Conservation (phyloP, 1,139 yeast genomes). For the Debaryomyces sp. region DNA sequence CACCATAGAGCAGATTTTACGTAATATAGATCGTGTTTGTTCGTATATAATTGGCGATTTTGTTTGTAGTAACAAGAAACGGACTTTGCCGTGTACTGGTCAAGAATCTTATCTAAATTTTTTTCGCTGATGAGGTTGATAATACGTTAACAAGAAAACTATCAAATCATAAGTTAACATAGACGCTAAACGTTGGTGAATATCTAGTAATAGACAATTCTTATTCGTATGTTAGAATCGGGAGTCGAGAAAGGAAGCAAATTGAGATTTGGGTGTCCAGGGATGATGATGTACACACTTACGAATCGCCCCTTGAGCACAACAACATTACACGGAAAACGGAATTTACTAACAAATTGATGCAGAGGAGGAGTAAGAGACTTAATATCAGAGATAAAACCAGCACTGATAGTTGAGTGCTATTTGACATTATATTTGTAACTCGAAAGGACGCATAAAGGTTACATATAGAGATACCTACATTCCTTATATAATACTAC, state of each 20-base stretch:
- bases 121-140: constrained; percentile 8
- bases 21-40: neutral
- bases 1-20: neutral
- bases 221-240: constrained; percentile 4
- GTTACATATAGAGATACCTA: neutral
- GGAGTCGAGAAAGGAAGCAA: neutral
- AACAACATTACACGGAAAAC: neutral
- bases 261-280: neutral
- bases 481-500: neutral
- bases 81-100: constrained; percentile 2
- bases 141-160: neutral
- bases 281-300: neutral
- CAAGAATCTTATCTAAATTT: constrained; percentile 7
- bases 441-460: neutral
- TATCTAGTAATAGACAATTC: constrained; percentile 1
- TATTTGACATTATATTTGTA: neutral
- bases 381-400: neutral
- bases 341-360: neutral
- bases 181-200: neutral
- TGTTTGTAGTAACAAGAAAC: neutral
- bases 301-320: neutral
- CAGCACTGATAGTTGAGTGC: neutral
- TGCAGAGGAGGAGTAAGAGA: neutral
- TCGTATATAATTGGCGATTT: neutral
- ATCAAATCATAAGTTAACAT: constrained; percentile 1